phyloP scores from a whole-genome alignment of 768 basidiomycete genomes.

The Rhizopogon rudus region DNA sequence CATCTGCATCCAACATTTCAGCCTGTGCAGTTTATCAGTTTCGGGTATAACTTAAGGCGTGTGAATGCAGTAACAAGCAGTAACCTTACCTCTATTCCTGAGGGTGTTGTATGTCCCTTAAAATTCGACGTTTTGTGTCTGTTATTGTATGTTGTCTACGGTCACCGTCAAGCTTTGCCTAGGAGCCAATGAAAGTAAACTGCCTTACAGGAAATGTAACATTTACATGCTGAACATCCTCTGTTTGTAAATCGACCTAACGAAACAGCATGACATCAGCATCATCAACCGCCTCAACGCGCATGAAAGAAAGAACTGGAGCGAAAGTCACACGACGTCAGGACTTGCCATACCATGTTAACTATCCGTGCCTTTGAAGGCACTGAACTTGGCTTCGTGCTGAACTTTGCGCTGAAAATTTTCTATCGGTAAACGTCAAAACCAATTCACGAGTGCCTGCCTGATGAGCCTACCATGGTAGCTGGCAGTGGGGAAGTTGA shows the following conservation, averaged over 20 bases:
- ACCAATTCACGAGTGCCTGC: background rate
- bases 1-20: conserved; percentile 31
- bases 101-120: background rate
- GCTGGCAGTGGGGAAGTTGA: background rate
- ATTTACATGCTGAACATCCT: background rate
- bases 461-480: background rate
- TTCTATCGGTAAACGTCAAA: background rate
- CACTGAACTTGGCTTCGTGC: background rate
- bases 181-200: background rate
- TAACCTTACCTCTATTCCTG: background rate
- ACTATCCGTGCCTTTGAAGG: background rate
- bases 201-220: background rate
- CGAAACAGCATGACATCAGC: conserved; percentile 1
- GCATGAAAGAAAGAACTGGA: conserved; percentile 12
- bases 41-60: background rate
- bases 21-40: background rate
- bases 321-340: conserved; percentile 3
- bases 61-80: no score
- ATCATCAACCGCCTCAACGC: background rate
- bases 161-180: background rate
- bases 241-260: background rate
- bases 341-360: no score
- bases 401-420: background rate
- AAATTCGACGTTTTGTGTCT: conserved; percentile 2
- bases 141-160: conserved; percentile 11